Evolutionary conservation across 1,284 basidiomycete genomes (phyloP), one percentile per base, ranked within the genome.

Genomic region (Rhodotorula sp.): DNA sequence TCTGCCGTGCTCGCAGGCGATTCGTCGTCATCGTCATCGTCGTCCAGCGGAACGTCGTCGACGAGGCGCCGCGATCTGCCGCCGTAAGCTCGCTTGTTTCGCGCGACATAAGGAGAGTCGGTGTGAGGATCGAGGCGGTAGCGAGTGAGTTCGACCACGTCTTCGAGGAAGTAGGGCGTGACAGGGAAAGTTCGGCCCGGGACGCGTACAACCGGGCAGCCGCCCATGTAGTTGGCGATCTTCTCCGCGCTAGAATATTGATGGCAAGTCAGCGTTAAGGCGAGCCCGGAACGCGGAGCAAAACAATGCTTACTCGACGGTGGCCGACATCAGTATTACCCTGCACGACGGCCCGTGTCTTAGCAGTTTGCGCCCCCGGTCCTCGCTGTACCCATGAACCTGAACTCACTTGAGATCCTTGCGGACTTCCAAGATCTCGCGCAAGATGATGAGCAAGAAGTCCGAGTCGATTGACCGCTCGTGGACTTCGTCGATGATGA

Each of bases 181-280:
- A 99, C 96, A 15, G 96, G 95, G 83, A 93, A 99, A 0, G 95
- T 98, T n/a, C 96, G 87, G 3, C 96, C 96, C 14, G 95, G 95
- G 24, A 99, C 91, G 73, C 71, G 75, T 33, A 97, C 83, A 37
- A 89, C 88, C 0, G 94, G 93, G 79, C 95, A 97, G 37, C 88
- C 88, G 29, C 90, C 92, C 79, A 99, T 98, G 82, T 91, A 99
- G 30, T 82, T 83, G n/a, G 94, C 92, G 63, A 99, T 89, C 81
- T 97, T 95, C 70, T 95, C 90, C 0, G 93, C 74, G 26, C 70
- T 72, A 54, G 17, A 6, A 29, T 42, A 29, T 42, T 42, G 37
- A 22, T 3, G 15, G 37, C 14, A 30, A 17, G 29, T 61, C 6
- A 61, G 33, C 33, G 7, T 0, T 45, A 6, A 7, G 20, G 6